Evolutionary conservation across 139 green algal genomes (phyloP), one percentile per base, ranked within the genome.

Genomic region (Coelastrella sp.): DNA sequence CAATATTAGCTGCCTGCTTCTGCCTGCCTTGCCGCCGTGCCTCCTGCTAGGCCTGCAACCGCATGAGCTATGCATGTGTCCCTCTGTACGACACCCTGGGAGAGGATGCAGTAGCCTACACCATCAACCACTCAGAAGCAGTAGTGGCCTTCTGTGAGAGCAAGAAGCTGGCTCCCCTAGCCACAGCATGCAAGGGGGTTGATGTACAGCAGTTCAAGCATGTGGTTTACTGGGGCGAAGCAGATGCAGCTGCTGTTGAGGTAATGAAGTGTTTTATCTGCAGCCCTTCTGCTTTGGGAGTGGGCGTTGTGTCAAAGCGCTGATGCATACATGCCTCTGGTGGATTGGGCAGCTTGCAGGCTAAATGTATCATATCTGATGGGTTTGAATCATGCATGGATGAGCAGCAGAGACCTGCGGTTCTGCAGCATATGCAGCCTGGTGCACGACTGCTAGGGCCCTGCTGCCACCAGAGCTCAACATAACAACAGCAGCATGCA

Each of bases 51-150:
- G 97, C 96, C 9, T 99, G 96, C 94, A 99, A 99, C 94, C 94
- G 96, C 24, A 94, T 97, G 88, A 96, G 87, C 78, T 57, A 95
- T 9, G 93, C 95, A 78, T 98, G 97, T 90, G 96, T 99, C 15
- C 97, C 97, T 0, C 90, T 99, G 87, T 99, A 99, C 87, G 97
- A 99, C 90, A 96, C 96, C 20, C 94, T 99, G n/a, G 97, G 97
- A 6, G 97, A 98, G 72, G 94, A 96, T 24, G 97, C 97, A 4
- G 92, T 99, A 9, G 95, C 98, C 87, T 99, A 95, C 91, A 98
- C 99, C 82, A 68, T 99, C 12, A 94, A 93, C 27, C 96, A 99
- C 92, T 94, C 88, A 4, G 94, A 96, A 82, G 76, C 92, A 7
- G 91, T 78, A 17, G 88, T 92, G 6, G 91, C 95, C 7, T 97